These are phyloP conservation scores for Fusarium sp. DNA, from an alignment of 2,329 filamentous ascomycete species.

Conservation along the genomic window DNA sequence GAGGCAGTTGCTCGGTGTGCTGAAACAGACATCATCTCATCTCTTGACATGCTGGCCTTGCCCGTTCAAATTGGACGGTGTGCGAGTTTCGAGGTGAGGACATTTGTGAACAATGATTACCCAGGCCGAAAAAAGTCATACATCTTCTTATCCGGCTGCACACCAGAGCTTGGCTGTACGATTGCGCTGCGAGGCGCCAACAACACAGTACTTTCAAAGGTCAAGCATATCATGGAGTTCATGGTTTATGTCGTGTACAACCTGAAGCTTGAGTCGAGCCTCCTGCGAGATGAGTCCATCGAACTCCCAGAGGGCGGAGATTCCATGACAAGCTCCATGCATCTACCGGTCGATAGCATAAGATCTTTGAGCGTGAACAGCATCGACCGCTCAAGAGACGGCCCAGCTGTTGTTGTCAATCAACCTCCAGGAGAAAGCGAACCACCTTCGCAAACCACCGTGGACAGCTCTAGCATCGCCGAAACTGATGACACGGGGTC, in stretches of 20 bases:
- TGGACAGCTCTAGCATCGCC: constrained; percentile 45
- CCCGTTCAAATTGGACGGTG: constrained; percentile 80
- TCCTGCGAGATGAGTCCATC: constrained; percentile 93
- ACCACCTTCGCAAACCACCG: constrained; percentile 49
- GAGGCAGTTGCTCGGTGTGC: constrained; percentile 94
- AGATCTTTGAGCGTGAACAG: constrained; percentile 50
- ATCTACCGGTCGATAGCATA: constrained; percentile 56
- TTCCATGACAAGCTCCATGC: constrained; percentile 54
- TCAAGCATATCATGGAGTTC: constrained; percentile 96
- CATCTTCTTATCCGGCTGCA: constrained; percentile 92
- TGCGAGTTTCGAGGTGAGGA: constrained; percentile 92
- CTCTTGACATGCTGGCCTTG: constrained; percentile 88
- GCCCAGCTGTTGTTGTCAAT: constrained; percentile 49
- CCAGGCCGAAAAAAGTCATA: constrained; percentile 89
- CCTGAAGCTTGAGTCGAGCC: constrained; percentile 90
- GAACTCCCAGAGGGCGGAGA: constrained; percentile 74
- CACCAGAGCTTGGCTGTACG: constrained; percentile 90
- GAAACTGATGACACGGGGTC: constrained; percentile 47
- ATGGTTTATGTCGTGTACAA: constrained; percentile 99
- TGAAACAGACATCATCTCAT: constrained; percentile 91
- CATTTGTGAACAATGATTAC: constrained; percentile 83
- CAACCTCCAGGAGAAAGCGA: constrained; percentile 54
- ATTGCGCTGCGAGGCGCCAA: constrained; percentile 89
- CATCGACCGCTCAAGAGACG: constrained; percentile 45
- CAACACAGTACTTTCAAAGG: constrained; percentile 74